Conservation (phyloP, 164 flowering plant species). For the Pachysandra terminalis region DNA sequence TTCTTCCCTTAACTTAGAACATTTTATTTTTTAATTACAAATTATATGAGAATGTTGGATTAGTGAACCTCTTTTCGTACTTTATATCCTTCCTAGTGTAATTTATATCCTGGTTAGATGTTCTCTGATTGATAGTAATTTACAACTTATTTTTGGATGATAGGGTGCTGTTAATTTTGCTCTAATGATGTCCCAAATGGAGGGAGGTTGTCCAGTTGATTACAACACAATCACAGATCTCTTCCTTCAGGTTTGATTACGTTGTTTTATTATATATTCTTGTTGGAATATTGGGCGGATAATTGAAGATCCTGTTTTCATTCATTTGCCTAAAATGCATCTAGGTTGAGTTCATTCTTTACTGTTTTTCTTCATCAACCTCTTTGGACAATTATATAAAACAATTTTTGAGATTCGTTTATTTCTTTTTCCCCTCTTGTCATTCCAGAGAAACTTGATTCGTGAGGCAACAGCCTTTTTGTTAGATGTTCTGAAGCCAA, state of each 20-base stretch:
- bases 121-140: not conserved
- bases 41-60: no score
- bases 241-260: conserved; percentile 81
- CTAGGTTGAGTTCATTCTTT: no score
- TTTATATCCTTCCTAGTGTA: not conserved
- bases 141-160: conserved; percentile 7
- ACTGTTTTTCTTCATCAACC: not conserved
- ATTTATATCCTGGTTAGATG: no score
- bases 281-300: not conserved
- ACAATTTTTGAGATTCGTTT: no score
- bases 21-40: not conserved
- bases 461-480: conserved; percentile 45
- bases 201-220: conserved; percentile 98
- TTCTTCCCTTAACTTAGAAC: no score
- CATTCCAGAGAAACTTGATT: conserved; percentile 34
- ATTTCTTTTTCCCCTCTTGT: not conserved
- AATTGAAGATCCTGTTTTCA: not conserved
- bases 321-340: no score
- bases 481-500: conserved; percentile 40
- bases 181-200: conserved; percentile 99
- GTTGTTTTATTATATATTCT: not conserved
- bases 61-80: not conserved
- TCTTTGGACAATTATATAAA: no score
- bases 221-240: conserved; percentile 97
- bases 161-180: conserved; percentile 99